phyloP scores from a whole-genome alignment of 352 stramenopile species.

The Phytophthora ramorum region DNA sequence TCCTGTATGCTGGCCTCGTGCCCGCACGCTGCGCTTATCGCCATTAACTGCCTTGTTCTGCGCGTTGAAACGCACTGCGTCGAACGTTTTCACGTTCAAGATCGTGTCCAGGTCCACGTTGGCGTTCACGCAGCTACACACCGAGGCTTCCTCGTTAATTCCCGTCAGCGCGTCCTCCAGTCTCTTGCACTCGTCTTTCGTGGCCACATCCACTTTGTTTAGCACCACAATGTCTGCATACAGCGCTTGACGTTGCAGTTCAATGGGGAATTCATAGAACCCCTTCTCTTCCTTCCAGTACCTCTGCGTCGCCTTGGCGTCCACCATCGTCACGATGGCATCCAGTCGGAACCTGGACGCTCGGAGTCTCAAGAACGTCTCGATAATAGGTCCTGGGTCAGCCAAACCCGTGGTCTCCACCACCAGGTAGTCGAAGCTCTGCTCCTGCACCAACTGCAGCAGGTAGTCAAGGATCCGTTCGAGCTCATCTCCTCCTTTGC shows the following conservation, averaged over 20 bases:
- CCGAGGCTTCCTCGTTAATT: slow-evolving; percentile 60
- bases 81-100: slow-evolving; percentile 76
- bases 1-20: slow-evolving; percentile 52
- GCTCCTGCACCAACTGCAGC: slow-evolving; percentile 57
- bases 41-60: slow-evolving; percentile 28
- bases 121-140: slow-evolving; percentile 60
- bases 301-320: slow-evolving; percentile 76
- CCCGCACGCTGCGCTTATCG: slow-evolving; percentile 14
- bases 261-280: slow-evolving; percentile 55
- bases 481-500: slow-evolving; percentile 82
- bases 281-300: slow-evolving; percentile 40
- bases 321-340: slow-evolving; percentile 96
- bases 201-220: slow-evolving; percentile 78
- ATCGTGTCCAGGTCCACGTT: slow-evolving; percentile 60
- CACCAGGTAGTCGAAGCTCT: slow-evolving; percentile 97
- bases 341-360: slow-evolving; percentile 94
- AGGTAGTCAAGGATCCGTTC: slow-evolving; percentile 93
- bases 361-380: slow-evolving; percentile 95
- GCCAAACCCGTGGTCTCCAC: slow-evolving; percentile 98
- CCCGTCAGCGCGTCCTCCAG: slow-evolving; percentile 38
- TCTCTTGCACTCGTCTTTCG: slow-evolving; percentile 34
- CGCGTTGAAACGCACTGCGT: slow-evolving; percentile 61
- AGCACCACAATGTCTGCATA: slow-evolving; percentile 78
- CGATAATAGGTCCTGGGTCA: slow-evolving; percentile 97
- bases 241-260: slow-evolving; percentile 68